These are phyloP conservation scores for Paraglomus occultum DNA, from an alignment of 192 early-diverging fungal genomes.

Conservation along the genomic window DNA sequence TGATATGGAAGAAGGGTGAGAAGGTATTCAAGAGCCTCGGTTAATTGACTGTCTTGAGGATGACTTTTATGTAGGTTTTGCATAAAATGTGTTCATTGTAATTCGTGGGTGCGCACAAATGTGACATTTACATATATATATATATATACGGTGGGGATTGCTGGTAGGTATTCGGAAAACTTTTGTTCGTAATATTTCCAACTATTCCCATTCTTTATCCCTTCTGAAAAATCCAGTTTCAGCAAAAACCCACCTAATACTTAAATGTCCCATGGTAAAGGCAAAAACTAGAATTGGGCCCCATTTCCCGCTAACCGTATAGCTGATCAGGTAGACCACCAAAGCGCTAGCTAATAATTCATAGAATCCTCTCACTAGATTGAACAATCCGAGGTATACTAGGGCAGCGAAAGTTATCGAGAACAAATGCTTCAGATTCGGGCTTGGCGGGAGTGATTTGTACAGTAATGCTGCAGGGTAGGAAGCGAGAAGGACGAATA, in stretches of 20 bases:
- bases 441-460: constrained; percentile 51
- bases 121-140: neutral
- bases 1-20: neutral
- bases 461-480: constrained; percentile 58
- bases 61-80: neutral
- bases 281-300: constrained; percentile 61
- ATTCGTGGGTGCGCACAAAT: constrained; percentile 12
- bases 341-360: constrained; percentile 51
- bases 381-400: constrained; percentile 53
- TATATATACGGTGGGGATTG: neutral
- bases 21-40: neutral
- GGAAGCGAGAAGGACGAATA: constrained; percentile 51
- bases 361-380: constrained; percentile 55
- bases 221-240: neutral
- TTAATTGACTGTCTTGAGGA: neutral
- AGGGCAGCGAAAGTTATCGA: constrained; percentile 55
- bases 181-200: neutral
- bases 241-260: constrained; percentile 48
- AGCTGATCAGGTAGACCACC: constrained; percentile 54
- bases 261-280: constrained; percentile 64
- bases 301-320: constrained; percentile 38
- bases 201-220: neutral
- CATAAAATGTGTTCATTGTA: constrained; percentile 20
- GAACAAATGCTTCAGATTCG: constrained; percentile 52
- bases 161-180: neutral